Evolutionary conservation across 176 grass and related monocot species (phyloP).

Genomic region (Bothriochloa decipiens): DNA sequence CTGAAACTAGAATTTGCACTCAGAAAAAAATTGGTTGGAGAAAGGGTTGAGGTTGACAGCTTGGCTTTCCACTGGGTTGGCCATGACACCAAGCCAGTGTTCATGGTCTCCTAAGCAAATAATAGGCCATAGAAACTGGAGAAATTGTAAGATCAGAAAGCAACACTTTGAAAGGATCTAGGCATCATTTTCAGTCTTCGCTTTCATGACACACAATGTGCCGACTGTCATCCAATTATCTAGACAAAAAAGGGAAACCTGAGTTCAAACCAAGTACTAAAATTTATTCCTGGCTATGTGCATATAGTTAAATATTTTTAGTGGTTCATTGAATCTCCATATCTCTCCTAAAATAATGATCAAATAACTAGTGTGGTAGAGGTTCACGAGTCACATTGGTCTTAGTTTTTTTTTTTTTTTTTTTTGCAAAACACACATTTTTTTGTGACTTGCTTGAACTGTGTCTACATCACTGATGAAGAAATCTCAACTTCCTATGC

Average conservation of each 20-base stretch:
- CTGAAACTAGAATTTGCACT: constrained; percentile 7
- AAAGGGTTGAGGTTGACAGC: not conserved
- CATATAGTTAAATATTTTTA: not conserved
- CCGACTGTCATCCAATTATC: not conserved
- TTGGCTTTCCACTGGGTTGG: not conserved
- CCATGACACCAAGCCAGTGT: not conserved
- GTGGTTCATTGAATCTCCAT: not conserved
- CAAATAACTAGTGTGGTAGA: not conserved
- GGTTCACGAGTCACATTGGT: constrained; percentile 12
- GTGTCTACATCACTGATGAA: constrained; percentile 8
- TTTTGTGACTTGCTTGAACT: not conserved
- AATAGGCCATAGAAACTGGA: not conserved
- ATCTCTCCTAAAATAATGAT: not conserved
- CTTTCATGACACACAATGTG: not conserved
- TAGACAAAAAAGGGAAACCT: not conserved
- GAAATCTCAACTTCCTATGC: constrained; percentile 16
- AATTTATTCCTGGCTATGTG: not conserved
- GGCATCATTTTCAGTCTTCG: constrained; percentile 1
- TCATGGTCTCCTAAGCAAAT: not conserved
- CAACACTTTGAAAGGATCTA: not conserved
- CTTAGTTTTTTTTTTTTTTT: not conserved
- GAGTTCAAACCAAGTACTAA: not conserved
- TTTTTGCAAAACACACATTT: too few relatives aligned
- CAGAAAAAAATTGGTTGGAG: not conserved
- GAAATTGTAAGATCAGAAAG: not conserved